phyloP scores from a whole-genome alignment of 257 asterid species.

The Rehmannia glutinosa region DNA sequence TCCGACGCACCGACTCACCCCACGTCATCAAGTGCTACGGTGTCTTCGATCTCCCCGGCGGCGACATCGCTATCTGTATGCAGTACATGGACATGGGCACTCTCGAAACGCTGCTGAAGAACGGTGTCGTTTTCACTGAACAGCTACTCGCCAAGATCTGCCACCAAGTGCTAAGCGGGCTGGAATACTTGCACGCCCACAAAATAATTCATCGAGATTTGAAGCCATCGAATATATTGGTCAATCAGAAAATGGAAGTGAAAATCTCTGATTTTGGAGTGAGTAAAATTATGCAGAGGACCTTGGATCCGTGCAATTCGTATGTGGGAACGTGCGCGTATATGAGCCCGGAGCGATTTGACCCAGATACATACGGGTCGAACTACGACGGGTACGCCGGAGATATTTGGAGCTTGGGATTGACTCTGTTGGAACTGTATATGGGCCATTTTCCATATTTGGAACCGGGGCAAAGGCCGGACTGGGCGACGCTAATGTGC shows the following conservation, averaged over 20 bases:
- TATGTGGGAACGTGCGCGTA: constrained; percentile 95
- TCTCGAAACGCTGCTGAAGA: constrained; percentile 43
- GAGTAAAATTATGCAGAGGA: constrained; percentile 71
- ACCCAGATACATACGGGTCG: constrained; percentile 75
- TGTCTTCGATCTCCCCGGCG: constrained; percentile 64
- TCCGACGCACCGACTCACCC: constrained; percentile 80
- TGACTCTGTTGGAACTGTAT: constrained; percentile 63
- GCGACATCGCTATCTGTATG: constrained; percentile 80
- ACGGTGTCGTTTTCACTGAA: constrained; percentile 46
- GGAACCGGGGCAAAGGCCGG: constrained; percentile 79
- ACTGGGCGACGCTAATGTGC: constrained; percentile 97
- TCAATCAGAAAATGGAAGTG: constrained; percentile 48
- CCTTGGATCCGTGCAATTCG: constrained; percentile 76
- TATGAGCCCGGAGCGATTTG: constrained; percentile 96
- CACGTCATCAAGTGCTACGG: constrained; percentile 72
- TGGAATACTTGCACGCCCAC: constrained; percentile 65
- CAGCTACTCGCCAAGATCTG: constrained; percentile 46
- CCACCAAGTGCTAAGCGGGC: constrained; percentile 55
- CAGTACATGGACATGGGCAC: constrained; percentile 86
- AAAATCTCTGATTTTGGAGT: constrained; percentile 93
- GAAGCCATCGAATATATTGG: constrained; percentile 73
- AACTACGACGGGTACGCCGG: constrained; percentile 80
- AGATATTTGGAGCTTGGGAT: constrained; percentile 87
- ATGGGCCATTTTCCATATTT: constrained; percentile 82
- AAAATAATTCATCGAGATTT: constrained; percentile 81